Evolutionary conservation across 345 rosid species (phyloP).

Genomic region (Xanthoceras sorbifolium): DNA sequence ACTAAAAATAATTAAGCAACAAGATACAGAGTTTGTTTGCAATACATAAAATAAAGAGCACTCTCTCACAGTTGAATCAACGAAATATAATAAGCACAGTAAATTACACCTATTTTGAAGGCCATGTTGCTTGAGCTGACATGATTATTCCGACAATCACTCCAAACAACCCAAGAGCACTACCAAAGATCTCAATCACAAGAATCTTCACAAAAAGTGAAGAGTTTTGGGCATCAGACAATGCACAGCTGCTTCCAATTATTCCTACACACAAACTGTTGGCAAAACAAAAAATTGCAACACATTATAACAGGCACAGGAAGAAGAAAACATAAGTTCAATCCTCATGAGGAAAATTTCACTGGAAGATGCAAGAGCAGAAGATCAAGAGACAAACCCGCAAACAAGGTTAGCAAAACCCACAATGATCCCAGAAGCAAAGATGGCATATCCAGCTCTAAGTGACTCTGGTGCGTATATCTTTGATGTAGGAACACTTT

Average conservation of each 20-base stretch:
- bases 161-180: constrained; percentile 97
- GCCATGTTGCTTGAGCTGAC: constrained; percentile 99
- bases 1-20: constrained; percentile 7
- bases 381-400: constrained; percentile 60
- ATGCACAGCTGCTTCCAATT: constrained; percentile 97
- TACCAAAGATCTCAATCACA: constrained; percentile 97
- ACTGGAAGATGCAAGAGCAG: neutral
- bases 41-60: constrained; percentile 1
- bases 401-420: constrained; percentile 99
- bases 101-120: constrained; percentile 50
- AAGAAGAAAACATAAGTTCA: neutral
- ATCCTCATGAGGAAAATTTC: neutral
- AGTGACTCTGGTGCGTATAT: constrained; percentile 88
- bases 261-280: constrained; percentile 92
- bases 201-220: constrained; percentile 95
- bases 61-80: constrained; percentile 7
- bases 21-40: neutral
- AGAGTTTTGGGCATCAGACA: constrained; percentile 98
- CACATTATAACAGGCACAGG: neutral
- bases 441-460: constrained; percentile 98
- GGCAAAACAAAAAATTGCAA: constrained; percentile 4
- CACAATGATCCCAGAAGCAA: constrained; percentile 97
- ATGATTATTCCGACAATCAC: constrained; percentile 98
- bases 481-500: constrained; percentile 77
- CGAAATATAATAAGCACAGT: neutral